Percentiles rank a stretch among this genome's conserved stretches.
phyloP scores from a whole-genome alignment of 1,139 yeast genomes.

The Debaryomycetaceae sp. region DNA sequence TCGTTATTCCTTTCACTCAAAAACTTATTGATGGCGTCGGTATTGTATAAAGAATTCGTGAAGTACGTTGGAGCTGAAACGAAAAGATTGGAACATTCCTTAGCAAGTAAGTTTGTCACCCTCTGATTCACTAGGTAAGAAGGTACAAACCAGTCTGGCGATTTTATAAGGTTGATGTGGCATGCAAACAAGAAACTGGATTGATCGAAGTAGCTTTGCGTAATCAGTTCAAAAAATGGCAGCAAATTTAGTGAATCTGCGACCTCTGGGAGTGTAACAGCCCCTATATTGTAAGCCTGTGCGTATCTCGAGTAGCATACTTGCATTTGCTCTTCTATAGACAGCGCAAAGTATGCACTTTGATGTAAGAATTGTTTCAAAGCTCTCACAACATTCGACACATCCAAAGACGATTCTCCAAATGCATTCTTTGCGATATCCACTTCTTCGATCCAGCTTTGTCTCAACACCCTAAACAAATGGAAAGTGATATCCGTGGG shows the following conservation, averaged over 20 bases:
- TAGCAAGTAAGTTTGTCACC: slow-evolving; percentile 19
- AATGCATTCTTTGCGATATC: slow-evolving; percentile 22
- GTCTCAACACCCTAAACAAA: slow-evolving; percentile 20
- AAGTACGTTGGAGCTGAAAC: slow-evolving; percentile 20
- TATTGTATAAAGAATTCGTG: slow-evolving; percentile 20
- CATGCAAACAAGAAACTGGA: slow-evolving; percentile 24
- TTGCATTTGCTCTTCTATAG: slow-evolving; percentile 14
- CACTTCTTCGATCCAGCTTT: slow-evolving; percentile 16
- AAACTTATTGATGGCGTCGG: slow-evolving; percentile 13
- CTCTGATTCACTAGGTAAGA: slow-evolving; percentile 9
- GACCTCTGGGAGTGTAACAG: slow-evolving; percentile 20
- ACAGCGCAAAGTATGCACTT: slow-evolving; percentile 8
- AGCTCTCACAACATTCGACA: slow-evolving; percentile 17
- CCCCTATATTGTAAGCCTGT: slow-evolving; percentile 9
- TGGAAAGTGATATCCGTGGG: slow-evolving; percentile 28
- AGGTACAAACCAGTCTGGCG: slow-evolving; percentile 28
- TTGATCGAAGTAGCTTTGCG: slow-evolving; percentile 26
- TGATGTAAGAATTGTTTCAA: slow-evolving; percentile 18
- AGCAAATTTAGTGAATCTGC: slow-evolving; percentile 20
- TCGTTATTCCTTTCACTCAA: slow-evolving; percentile 9
- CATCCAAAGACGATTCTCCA: slow-evolving; percentile 12
- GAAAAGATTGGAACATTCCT: slow-evolving; percentile 26
- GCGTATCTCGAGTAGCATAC: slow-evolving; percentile 24
- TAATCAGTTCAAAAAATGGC: slow-evolving; percentile 11
- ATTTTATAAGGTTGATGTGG: slow-evolving; percentile 23